Evolutionary conservation across 1,139 yeast species (phyloP).

Genomic region (Pichia sp.): DNA sequence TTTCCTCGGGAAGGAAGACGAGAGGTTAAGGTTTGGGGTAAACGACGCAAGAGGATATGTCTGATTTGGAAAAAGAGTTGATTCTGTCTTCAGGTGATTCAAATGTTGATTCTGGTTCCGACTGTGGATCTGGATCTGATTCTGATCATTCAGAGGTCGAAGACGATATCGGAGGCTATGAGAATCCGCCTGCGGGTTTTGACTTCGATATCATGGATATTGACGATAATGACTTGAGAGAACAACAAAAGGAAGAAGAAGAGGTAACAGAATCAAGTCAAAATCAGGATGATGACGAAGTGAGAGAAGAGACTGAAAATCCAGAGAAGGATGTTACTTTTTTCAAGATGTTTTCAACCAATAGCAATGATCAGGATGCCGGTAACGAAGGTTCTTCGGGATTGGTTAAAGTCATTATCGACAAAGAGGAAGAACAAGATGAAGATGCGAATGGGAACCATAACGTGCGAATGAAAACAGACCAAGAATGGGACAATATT

Average conservation of each 20-base stretch:
- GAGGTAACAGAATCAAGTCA: not conserved
- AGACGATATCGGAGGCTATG: not conserved
- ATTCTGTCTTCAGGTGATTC: too few relatives aligned
- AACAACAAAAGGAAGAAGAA: not conserved
- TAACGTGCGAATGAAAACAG: not conserved
- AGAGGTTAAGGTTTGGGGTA: too few relatives aligned
- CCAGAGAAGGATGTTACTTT: not conserved
- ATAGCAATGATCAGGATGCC: not conserved
- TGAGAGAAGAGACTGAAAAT: too few relatives aligned
- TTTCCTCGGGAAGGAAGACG: too few relatives aligned
- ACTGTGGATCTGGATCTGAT: too few relatives aligned
- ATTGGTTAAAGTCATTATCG: not conserved
- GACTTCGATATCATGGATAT: conserved; percentile 53
- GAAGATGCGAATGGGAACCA: not conserved
- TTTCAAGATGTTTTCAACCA: not conserved
- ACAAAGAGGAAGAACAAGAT: not conserved
- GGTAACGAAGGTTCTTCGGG: not conserved
- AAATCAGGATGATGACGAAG: not conserved
- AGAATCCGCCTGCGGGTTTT: conserved; percentile 20
- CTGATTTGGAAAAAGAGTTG: too few relatives aligned
- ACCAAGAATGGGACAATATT: conserved; percentile 33
- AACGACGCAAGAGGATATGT: too few relatives aligned
- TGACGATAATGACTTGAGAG: conserved; percentile 16
- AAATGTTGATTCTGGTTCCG: too few relatives aligned
- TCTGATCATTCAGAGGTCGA: conserved; percentile 11